A percentile compares a stretch with the other conserved stretches of the same genome.
These are phyloP conservation scores for Combretum micranthum DNA, from an alignment of 345 rosid species.

Conservation along the genomic window DNA sequence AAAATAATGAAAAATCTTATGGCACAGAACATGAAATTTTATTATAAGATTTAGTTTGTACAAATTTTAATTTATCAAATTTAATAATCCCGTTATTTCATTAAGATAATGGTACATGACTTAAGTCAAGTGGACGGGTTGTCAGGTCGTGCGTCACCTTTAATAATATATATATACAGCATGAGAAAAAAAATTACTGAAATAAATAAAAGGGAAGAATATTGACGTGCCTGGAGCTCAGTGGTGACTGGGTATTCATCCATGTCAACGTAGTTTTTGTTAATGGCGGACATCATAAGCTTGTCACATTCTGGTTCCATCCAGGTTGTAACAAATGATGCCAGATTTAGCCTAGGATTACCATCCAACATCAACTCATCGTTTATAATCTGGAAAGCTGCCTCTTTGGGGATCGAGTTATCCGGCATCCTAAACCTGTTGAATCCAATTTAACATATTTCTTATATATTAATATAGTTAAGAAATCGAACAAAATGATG, in stretches of 20 bases:
- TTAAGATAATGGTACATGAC: too few species aligned
- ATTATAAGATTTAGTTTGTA: too few species aligned
- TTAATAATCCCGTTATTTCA: too few species aligned
- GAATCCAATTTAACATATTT: neutral
- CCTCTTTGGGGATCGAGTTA: conserved; percentile 47
- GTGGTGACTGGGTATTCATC: conserved; percentile 59
- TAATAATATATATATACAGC: too few species aligned
- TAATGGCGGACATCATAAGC: conserved; percentile 44
- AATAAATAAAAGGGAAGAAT: neutral
- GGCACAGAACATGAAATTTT: too few species aligned
- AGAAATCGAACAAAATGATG: too few species aligned
- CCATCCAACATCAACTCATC: conserved; percentile 58
- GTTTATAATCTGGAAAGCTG: conserved; percentile 50
- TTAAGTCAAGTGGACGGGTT: too few species aligned
- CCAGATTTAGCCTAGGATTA: conserved; percentile 45
- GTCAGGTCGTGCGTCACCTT: too few species aligned
- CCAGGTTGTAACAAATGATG: conserved; percentile 59
- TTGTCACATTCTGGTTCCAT: conserved; percentile 59
- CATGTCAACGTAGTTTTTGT: conserved; percentile 64
- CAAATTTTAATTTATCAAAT: too few species aligned
- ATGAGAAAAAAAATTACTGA: too few species aligned
- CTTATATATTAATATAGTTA: too few species aligned
- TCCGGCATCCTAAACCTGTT: conserved; percentile 43
- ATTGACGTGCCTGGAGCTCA: conserved; percentile 35
- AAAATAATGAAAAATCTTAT: too few species aligned